Conservation (phyloP, 2,329 filamentous ascomycete genomes). For the Claviceps sorghi region DNA sequence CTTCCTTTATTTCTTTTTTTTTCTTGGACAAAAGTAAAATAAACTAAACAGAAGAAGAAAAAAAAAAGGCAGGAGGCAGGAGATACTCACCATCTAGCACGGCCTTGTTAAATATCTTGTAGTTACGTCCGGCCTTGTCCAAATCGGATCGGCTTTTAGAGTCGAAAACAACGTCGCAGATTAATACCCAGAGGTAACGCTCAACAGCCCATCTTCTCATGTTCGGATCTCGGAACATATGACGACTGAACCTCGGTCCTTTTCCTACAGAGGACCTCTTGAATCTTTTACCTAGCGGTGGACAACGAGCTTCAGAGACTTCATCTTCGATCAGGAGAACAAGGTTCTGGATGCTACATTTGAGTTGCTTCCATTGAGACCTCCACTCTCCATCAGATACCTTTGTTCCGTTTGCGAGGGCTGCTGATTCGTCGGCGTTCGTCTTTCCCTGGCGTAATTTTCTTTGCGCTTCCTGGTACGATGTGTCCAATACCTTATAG, state of each 20-base stretch:
- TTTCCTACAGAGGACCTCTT: neutral
- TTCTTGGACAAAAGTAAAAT: neutral
- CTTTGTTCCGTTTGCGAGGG: neutral
- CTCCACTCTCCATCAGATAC: neutral
- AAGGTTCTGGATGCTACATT: neutral
- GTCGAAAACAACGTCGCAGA: neutral
- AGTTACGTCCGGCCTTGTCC: neutral
- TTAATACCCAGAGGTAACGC: neutral
- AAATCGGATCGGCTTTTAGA: neutral
- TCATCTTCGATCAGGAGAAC: neutral
- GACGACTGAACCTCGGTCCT: neutral
- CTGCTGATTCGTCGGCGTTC: neutral
- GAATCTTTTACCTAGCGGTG: neutral
- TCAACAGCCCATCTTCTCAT: neutral
- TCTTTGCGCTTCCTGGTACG: neutral
- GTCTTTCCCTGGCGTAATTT: no score
- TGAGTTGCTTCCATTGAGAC: neutral
- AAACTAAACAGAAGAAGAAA: no score
- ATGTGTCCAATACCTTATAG: neutral
- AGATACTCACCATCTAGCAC: neutral
- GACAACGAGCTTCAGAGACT: neutral
- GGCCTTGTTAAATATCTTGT: neutral
- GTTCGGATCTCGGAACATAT: neutral
- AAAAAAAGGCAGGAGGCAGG: fast-evolving
- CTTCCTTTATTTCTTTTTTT: no score